Evolutionary conservation across 441 rosid genomes (phyloP).

Genomic region (Capsella rubella): DNA sequence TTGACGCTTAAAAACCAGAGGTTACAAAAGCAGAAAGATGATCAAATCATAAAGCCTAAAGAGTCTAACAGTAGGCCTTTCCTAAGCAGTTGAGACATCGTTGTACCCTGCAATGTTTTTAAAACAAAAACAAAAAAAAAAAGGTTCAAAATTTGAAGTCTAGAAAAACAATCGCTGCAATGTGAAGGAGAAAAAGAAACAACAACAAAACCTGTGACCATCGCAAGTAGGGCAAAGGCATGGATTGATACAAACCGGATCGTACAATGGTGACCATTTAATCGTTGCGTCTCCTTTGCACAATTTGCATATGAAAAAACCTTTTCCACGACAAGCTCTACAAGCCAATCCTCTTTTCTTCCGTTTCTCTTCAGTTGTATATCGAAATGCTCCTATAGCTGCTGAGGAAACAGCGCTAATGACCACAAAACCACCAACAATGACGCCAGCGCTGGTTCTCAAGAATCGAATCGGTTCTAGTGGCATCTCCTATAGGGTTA

Average conservation of each 20-base stretch:
- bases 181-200: not conserved
- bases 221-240: slow-evolving; percentile 93
- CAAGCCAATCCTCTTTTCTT: slow-evolving; percentile 62
- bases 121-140: not conserved
- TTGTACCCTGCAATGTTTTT: slow-evolving; percentile 61
- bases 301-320: slow-evolving; percentile 84
- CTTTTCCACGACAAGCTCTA: slow-evolving; percentile 72
- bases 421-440: slow-evolving; percentile 62
- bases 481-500: slow-evolving; percentile 51
- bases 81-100: slow-evolving; percentile 83
- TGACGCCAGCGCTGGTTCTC: slow-evolving; percentile 49
- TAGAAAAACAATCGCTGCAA: slow-evolving; percentile 1
- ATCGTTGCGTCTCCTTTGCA: slow-evolving; percentile 78
- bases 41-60: slow-evolving; percentile 6
- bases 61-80: slow-evolving; percentile 54
- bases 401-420: slow-evolving; percentile 59
- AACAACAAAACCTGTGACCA: slow-evolving; percentile 64
- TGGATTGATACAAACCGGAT: slow-evolving; percentile 80
- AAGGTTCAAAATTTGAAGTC: not conserved
- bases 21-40: slow-evolving; percentile 7
- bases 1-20: not conserved
- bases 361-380: slow-evolving; percentile 54
- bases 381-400: slow-evolving; percentile 56
- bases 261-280: slow-evolving; percentile 83
- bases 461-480: slow-evolving; percentile 59